phyloP scores from a whole-genome alignment of 2,329 filamentous ascomycete species.

The Colletotrichum navitas region DNA sequence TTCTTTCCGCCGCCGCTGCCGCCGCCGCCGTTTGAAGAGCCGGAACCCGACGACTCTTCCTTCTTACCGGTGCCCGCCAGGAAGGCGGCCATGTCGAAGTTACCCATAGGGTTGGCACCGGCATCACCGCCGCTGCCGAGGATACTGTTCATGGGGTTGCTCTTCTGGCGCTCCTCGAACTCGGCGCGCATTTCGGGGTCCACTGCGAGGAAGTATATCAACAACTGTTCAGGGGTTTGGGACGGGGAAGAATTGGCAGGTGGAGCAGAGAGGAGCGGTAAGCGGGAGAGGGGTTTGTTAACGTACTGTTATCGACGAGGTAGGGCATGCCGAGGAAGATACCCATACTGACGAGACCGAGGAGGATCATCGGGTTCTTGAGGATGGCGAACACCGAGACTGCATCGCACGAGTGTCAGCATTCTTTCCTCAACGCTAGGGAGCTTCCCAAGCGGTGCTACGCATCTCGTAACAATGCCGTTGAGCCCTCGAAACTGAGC shows the following conservation, averaged over 20 bases:
- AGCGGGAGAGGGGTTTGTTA: slow-evolving; percentile 44
- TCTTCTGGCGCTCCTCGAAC: slow-evolving; percentile 90
- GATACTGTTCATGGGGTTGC: slow-evolving; percentile 73
- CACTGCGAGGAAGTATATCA: slow-evolving; percentile 69
- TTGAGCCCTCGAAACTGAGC: not conserved
- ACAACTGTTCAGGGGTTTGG: slow-evolving; percentile 15
- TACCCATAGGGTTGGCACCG: slow-evolving; percentile 59
- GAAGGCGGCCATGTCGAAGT: slow-evolving; percentile 74
- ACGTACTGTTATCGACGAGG: slow-evolving; percentile 92
- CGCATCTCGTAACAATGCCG: not conserved
- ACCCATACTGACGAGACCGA: slow-evolving; percentile 84
- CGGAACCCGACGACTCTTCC: slow-evolving; percentile 54
- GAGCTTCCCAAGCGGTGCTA: not conserved
- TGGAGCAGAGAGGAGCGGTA: not conserved
- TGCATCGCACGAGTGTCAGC: slow-evolving; percentile 50
- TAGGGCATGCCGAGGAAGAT: slow-evolving; percentile 95
- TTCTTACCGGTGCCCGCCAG: slow-evolving; percentile 66
- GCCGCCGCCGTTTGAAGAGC: slow-evolving; percentile 42
- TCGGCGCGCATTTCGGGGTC: slow-evolving; percentile 95
- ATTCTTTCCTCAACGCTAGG: not conserved
- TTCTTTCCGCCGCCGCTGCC: slow-evolving; percentile 50
- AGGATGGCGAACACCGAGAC: slow-evolving; percentile 85
- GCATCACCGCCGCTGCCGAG: slow-evolving; percentile 54
- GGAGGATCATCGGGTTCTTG: slow-evolving; percentile 96
- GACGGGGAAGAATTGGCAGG: not conserved